Percentiles rank a stretch among this genome's conserved stretches.
Conservation (phyloP, 257 asterid species). For the Agastache rugosa region DNA sequence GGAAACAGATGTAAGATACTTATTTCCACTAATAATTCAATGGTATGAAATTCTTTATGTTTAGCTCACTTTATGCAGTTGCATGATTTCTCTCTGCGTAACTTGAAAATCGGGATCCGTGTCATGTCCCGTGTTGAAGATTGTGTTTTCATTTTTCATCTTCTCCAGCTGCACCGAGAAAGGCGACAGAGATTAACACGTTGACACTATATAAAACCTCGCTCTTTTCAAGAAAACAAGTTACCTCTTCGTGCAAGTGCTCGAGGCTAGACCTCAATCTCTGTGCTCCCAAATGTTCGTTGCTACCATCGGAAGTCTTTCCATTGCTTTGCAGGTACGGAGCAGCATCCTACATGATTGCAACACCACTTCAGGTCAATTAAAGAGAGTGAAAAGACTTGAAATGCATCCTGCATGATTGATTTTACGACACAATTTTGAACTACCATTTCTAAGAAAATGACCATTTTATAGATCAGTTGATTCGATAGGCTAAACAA, state of each 20-base stretch:
- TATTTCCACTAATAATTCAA: conserved; percentile 10
- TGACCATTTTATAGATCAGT: not conserved
- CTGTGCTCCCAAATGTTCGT: conserved; percentile 50
- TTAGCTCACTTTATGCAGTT: conserved; percentile 69
- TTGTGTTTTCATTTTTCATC: conserved; percentile 81
- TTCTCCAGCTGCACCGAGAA: conserved; percentile 75
- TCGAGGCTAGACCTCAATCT: conserved; percentile 79
- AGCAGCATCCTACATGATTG: conserved; percentile 48
- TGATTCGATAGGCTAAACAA: not conserved
- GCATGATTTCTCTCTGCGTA: conserved; percentile 60
- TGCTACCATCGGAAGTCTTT: conserved; percentile 37
- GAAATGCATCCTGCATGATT: not conserved
- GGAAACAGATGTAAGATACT: conserved; percentile 35
- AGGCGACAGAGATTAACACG: conserved; percentile 9
- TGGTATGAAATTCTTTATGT: conserved; percentile 25
- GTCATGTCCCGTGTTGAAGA: conserved; percentile 44
- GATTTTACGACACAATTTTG: conserved; percentile 3
- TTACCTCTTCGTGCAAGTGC: conserved; percentile 87
- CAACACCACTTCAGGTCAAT: conserved; percentile 33
- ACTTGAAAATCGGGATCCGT: conserved; percentile 47
- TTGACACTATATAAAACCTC: not conserved
- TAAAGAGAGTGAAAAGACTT: not conserved
- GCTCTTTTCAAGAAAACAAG: conserved; percentile 22
- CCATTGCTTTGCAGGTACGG: conserved; percentile 45
- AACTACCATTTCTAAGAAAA: not conserved